Evolutionary conservation across 2,329 filamentous ascomycete species (phyloP).

Genomic region (Penicillium sp.): DNA sequence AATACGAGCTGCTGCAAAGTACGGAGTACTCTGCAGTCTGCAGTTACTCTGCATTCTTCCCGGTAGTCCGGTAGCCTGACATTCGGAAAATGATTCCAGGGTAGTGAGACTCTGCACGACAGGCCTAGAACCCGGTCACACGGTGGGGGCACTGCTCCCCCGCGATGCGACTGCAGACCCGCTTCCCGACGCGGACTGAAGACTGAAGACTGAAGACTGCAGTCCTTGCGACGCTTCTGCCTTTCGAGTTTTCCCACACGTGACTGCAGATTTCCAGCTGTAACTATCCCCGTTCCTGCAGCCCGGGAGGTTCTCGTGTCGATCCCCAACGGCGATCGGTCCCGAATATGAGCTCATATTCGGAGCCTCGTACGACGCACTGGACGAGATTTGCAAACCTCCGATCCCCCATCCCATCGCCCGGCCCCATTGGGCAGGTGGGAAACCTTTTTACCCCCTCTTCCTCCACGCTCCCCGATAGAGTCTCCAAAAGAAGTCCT

Average conservation of each 20-base stretch:
- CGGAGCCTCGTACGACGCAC: background rate
- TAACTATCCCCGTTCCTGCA: background rate
- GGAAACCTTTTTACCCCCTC: too few relatives aligned
- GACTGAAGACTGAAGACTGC: too few relatives aligned
- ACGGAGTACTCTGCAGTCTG: background rate
- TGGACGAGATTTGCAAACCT: background rate
- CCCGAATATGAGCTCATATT: background rate
- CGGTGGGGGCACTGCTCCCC: conserved; percentile 10
- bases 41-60: too few relatives aligned
- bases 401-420: background rate
- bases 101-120: background rate
- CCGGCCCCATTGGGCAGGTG: background rate
- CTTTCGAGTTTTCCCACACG: too few relatives aligned
- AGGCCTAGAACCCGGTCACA: conserved; percentile 13
- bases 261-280: background rate
- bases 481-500: too few relatives aligned
- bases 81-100: background rate
- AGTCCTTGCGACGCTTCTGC: too few relatives aligned
- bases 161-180: conserved; percentile 17
- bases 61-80: background rate
- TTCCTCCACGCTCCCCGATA: too few relatives aligned
- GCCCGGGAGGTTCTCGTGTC: background rate
- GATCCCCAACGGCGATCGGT: background rate
- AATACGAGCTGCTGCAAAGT: background rate
- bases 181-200: conserved; percentile 9